Base-by-base conservation (phyloP, 345 rosid species). In the Euphorbia pulcherrima region DNA sequence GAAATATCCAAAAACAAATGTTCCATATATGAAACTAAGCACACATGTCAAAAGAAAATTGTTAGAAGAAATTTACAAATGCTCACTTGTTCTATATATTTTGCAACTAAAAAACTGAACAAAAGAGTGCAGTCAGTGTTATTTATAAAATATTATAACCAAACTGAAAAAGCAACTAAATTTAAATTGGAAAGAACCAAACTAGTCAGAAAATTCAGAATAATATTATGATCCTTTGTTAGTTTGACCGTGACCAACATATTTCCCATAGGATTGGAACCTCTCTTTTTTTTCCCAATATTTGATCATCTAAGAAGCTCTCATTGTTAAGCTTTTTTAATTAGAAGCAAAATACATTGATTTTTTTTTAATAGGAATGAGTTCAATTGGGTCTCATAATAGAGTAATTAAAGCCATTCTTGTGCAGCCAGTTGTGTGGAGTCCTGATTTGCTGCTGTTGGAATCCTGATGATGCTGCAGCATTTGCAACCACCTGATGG, bases 381-480 rank as follows among this genome's bases (percentile, higher is more conserved):
- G 65, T 11, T 44, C 3, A n/a, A n/a, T n/a, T n/a, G 52, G 86
- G 87, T 76, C 88, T 86, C 70, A 73, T 76, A 55, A 82, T 67
- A 65, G 84, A 69, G 64, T 76, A 82, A 44, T 44, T 44, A 68
- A 83, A 81, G 71, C 83, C 86, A 79, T 84, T 85, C 63, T 76
- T 81, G 77, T 86, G 90, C 80, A 82, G 81, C 94, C 92, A 88
- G 74, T 74, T 80, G 73, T 81, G 82, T 27, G 83, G 68, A 74
- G 84, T 67, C 75, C 80, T 77, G 59, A 57, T 81, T 78, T 83
- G 92, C 64, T n/a, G n/a, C n/a, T 80, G 84, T 41, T 89, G 88
- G 98, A 89, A 93, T 93, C 98, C 97, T 90, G 98, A 93, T 90
- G 98, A 93, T 93, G 96, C 97, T 86, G 98, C 99, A 87, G 96